These are phyloP conservation scores for Xylaria intraflava DNA, from an alignment of 495 filamentous ascomycete species.

Conservation along the genomic window DNA sequence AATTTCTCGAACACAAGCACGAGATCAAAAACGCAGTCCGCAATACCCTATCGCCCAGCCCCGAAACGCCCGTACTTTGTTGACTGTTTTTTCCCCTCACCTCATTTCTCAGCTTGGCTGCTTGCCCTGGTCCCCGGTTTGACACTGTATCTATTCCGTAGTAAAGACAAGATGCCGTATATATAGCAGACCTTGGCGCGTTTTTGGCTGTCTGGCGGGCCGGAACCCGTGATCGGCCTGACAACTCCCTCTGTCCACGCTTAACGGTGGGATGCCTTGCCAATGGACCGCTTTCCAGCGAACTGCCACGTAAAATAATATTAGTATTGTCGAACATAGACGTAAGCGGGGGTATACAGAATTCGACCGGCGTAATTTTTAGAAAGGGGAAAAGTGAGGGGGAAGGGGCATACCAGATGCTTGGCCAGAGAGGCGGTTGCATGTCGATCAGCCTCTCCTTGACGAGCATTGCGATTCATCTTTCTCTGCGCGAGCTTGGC, in stretches of 20 bases:
- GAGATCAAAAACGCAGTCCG: not conserved
- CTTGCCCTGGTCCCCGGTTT: not conserved
- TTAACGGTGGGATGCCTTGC: conserved; percentile 31
- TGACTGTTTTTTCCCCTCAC: not conserved
- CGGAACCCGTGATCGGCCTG: not conserved
- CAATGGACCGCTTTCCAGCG: conserved; percentile 24
- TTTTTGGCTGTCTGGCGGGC: not conserved
- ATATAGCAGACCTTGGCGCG: not conserved
- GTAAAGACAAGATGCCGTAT: not conserved
- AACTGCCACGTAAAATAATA: conserved; percentile 15
- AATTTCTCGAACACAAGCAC: not conserved
- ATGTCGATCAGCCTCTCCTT: conserved; percentile 95
- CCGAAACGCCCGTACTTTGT: conserved; percentile 1
- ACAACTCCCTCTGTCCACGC: not conserved
- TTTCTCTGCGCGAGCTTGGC: conserved; percentile 88
- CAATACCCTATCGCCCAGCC: not conserved
- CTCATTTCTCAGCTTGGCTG: not conserved
- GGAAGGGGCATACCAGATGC: conserved; percentile 67
- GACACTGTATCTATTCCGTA: not conserved
- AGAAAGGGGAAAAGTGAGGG: not conserved
- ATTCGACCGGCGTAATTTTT: not conserved
- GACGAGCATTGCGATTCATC: conserved; percentile 96
- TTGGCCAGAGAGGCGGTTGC: conserved; percentile 73
- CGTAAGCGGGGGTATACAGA: not conserved
- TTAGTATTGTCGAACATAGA: not conserved